Evolutionary conservation across 495 filamentous ascomycete genomes (phyloP), one percentile per base, ranked within the genome.

Genomic region (Talaromyces liani): DNA sequence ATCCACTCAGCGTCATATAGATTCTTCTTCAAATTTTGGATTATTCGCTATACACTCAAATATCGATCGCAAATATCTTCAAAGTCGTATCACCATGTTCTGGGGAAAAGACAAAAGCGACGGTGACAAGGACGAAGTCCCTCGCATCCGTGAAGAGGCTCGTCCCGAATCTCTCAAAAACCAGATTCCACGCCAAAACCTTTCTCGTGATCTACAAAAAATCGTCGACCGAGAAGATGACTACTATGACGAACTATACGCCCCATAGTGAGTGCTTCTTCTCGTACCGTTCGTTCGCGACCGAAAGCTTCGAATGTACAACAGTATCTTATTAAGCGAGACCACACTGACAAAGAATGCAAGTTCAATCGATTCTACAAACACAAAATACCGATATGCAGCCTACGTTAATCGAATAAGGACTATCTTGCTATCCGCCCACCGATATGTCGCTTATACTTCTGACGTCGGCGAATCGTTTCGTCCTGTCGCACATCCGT

Each of bases 391-490:
- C 71, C 91, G 94, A 66, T 98, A 97, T 74, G 94, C 93, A 57
- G 94, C 90, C 68, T 98, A 98, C 78, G 91, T 91, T 58, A 85
- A 86, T 66, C 86, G 93, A 62, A 75, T 93, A 65, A 89, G 92
- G 65, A 98, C 93, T 18, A 89, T 97, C 70, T 86, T 98, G 67
- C 82, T 91, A 69, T 88, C 88, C 49, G 91, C 92, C 29, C 94
- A 98, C 71, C 89, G 94, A 70, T 98, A 98, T 73, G 91, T 98
- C 64, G 94, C 94, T 66, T 98, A 98, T 77, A 98, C 94, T 14
- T 93, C 90, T 34, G 94, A 98, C 73, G 91, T 98, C 51, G 94
- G 94, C 72, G 94, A 98, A 74, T 95, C 91, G 8, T 98, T 98
- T 77, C 88, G 94, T 6, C 94, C 94, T 4, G 83, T 98, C 61